Base-by-base conservation (phyloP, 768 basidiomycete genomes). In the Lentinula sp. region DNA sequence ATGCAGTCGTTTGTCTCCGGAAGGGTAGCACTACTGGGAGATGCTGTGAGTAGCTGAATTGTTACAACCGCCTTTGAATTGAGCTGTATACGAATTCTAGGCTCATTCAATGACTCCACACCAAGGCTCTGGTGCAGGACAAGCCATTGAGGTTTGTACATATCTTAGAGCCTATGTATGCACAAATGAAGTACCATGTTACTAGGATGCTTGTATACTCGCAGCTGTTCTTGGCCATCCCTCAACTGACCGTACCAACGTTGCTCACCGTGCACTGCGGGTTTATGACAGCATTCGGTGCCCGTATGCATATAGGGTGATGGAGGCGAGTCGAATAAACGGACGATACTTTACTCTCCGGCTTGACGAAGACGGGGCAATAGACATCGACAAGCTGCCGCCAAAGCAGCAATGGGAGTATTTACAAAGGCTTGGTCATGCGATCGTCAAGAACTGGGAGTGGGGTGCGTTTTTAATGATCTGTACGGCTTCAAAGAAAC, bases 81-180 rank as follows among this genome's bases (percentile, higher is more conserved):
- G 32, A 60, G 53, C 31, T 4, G 34, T 15, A 13, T 15, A 53
- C 46, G 2, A 49, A 13, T 16, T 32, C 9, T 42, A 72, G 70
- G 70, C 71, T 43, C 71, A 76, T 65, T 82, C 81, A 0, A 81
- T 80, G 76, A 68, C 72, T 3, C 82, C 84, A 10, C 79, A 81
- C 70, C 79, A 82, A 70, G 84, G 83, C 32, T 79, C 83, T 8
- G 83, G 83, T 37, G 84, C 84, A 10, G 84, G 82, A 13, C 82
- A 82, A 63, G 83, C 83, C 5, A 77, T 84, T 59, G 84, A 85
- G 73, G 82, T 81, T 11, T 31, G 23, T 35, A 57, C n/a, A 57
- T 45, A 9, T 28, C n/a, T 49, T 10, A 35, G 11, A 15, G 16
- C n/a, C n/a, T 13, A 42, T 8, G 1, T 31, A 15, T 23, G 37